Base-by-base conservation (phyloP, 2,329 filamentous ascomycete species). In the Pestalotiopsis sp. region DNA sequence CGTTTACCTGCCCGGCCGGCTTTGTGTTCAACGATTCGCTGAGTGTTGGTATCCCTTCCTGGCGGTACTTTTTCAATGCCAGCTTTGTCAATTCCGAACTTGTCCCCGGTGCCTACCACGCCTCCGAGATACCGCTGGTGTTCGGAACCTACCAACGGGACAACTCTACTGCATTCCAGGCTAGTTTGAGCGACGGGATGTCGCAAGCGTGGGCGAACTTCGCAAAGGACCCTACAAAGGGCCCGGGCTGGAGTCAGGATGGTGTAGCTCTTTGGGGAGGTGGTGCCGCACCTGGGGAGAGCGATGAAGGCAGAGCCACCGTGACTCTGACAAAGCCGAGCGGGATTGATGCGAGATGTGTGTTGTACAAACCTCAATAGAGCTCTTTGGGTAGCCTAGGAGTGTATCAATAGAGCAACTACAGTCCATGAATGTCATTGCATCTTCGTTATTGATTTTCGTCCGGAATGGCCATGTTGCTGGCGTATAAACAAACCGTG, bases 71-170 rank as follows among this genome's bases (percentile, higher is more conserved):
- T 41, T 71, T 63, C 62, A 66, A 69, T 17, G 68, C 68, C 17
- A 68, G 65, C 65, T 71, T 71, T 39, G 61, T 66, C 45, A 74
- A 79, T 39, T 69, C 73, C 20, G 76, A 77, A 4, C 72, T 76
- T 9, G 77, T 79, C 58, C 74, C 76, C n/a, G 81, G 81, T 49
- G 73, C 73, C 20, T 69, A 73, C 36, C 75, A 77, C 14, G 76
- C 75, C 4, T 71, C 71, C 31, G 78, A 81, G 45, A 61, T 79
- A 27, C 71, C 75, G 17, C 75, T 80, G 70, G 69, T 79, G 9
- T 80, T 79, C 68, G 75, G 78, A 4, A 76, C 72, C 25, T 73
- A 73, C 9, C 67, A 69, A 14, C 64, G 64, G 9, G 69, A 75
- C 57, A 77, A 72, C 27, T 75, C 74, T 41, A 73, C 72, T 2